A percentile compares a stretch with the other conserved stretches of the same genome.
phyloP scores from a whole-genome alignment of 805 yeast species.

The Lipomyces chichibuensis region DNA sequence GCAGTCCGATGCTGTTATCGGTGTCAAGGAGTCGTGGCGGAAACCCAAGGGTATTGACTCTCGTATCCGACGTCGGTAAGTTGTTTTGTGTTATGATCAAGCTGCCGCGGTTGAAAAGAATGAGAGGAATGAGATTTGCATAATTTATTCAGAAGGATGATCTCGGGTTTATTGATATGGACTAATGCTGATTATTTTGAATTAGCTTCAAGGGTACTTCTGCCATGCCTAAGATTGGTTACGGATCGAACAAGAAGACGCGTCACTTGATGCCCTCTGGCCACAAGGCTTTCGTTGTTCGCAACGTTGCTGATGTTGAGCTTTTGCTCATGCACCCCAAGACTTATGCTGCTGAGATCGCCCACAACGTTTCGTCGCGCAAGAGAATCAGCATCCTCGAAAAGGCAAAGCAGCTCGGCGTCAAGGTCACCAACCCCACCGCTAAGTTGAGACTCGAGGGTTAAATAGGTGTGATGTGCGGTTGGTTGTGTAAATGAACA shows the following conservation, averaged over 20 bases:
- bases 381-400: conserved; percentile 96
- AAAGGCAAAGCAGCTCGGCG: conserved; percentile 97
- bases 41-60: conserved; percentile 99
- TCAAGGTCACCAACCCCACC: conserved; percentile 98
- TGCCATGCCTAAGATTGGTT: conserved; percentile 99
- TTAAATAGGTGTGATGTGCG: conserved; percentile 6
- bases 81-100: neutral
- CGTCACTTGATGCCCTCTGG: conserved; percentile 95
- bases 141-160: neutral
- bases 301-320: conserved; percentile 92
- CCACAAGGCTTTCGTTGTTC: conserved; percentile 94
- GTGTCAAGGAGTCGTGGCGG: conserved; percentile 99
- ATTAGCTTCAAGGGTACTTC: conserved; percentile 90
- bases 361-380: conserved; percentile 97
- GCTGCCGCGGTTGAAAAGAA: neutral
- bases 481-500: neutral
- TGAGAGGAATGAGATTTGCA: neutral
- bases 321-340: conserved; percentile 94
- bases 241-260: conserved; percentile 99
- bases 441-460: conserved; percentile 52
- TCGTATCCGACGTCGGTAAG: conserved; percentile 85
- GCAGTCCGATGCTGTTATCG: conserved; percentile 99
- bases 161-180: neutral
- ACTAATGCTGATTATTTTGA: conserved; percentile 48
- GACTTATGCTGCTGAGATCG: conserved; percentile 99